A percentile compares a stretch with the other conserved stretches of the same genome.
Conservation (phyloP, 306 rosid genomes). For the Luffa acutangula region DNA sequence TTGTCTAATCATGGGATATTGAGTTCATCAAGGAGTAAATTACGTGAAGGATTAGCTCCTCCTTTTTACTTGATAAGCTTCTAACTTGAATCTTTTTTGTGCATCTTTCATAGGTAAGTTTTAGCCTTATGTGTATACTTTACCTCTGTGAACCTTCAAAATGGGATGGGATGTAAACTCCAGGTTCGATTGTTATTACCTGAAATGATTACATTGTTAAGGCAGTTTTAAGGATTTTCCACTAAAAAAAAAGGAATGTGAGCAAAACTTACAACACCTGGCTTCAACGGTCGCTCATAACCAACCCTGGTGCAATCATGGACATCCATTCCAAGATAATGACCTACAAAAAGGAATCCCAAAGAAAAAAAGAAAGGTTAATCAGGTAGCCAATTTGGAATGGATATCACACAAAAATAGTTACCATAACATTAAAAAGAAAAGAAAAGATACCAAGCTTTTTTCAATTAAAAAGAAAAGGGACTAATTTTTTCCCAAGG, state of each 20-base stretch:
- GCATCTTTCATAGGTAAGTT: background rate
- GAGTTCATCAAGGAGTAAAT: too few relatives aligned
- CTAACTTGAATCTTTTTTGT: background rate
- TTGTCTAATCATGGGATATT: background rate
- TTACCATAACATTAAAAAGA: background rate
- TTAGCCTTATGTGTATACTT: constrained; percentile 27
- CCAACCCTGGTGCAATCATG: constrained; percentile 73
- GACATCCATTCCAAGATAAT: constrained; percentile 89
- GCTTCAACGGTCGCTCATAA: constrained; percentile 57
- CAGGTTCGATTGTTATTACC: constrained; percentile 94
- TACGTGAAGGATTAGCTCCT: background rate
- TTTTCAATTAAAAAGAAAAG: background rate
- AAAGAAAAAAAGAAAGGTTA: background rate
- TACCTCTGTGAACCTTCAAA: constrained; percentile 64
- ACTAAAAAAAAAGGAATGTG: background rate
- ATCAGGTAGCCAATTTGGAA: background rate
- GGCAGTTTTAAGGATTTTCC: background rate
- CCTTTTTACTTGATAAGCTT: background rate
- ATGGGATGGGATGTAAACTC: constrained; percentile 67
- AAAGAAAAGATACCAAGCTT: background rate
- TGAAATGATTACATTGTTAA: constrained; percentile 15
- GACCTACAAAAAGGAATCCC: constrained; percentile 36
- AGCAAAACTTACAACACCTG: constrained; percentile 79
- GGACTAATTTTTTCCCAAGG: background rate
- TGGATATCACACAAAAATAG: background rate